A percentile compares a stretch with the other conserved stretches of the same genome.
phyloP scores from a whole-genome alignment of 2,329 filamentous ascomycete genomes.

The Conoideocrella luteorostrata region DNA sequence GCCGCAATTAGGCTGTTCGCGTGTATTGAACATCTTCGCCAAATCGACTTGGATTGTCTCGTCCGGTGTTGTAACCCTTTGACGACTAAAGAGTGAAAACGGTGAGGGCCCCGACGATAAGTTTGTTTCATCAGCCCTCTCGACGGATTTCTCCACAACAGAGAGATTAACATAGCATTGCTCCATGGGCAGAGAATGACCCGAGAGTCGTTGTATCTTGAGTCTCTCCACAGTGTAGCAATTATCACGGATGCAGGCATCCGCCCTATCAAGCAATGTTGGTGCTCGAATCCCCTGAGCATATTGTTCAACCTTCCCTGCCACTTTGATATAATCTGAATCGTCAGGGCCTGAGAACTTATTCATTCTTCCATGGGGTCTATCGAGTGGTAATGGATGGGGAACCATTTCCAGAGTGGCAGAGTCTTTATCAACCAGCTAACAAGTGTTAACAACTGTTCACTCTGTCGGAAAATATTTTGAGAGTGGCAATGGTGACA shows the following conservation, averaged over 20 bases:
- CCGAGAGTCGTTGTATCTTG: conserved; percentile 28
- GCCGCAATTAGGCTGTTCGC: conserved; percentile 12
- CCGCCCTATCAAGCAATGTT: conserved; percentile 10
- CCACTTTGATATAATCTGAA: conserved; percentile 13
- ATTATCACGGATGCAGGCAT: conserved; percentile 16
- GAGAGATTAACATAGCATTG: conserved; percentile 35
- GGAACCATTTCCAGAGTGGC: conserved; percentile 19
- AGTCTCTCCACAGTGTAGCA: conserved; percentile 19
- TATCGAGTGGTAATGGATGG: conserved; percentile 17
- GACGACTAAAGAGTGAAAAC: conserved; percentile 22
- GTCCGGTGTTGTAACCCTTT: conserved; percentile 20
- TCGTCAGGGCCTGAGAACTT: conserved; percentile 17
- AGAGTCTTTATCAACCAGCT: conserved; percentile 19
- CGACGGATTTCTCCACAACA: conserved; percentile 21
- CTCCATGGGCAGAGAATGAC: conserved; percentile 24
- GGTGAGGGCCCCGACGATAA: conserved; percentile 13
- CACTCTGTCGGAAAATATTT: too few species aligned
- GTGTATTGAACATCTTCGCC: conserved; percentile 20
- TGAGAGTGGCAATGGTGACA: too few species aligned
- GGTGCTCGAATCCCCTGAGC: conserved; percentile 12
- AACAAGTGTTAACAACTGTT: background rate
- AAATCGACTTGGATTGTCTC: conserved; percentile 17
- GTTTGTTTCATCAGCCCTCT: conserved; percentile 6
- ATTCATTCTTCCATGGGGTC: conserved; percentile 19
- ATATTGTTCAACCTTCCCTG: conserved; percentile 13